These are phyloP conservation scores for Ambrosiella xylebori DNA, from an alignment of 2,329 filamentous ascomycete genomes.

Conservation along the genomic window DNA sequence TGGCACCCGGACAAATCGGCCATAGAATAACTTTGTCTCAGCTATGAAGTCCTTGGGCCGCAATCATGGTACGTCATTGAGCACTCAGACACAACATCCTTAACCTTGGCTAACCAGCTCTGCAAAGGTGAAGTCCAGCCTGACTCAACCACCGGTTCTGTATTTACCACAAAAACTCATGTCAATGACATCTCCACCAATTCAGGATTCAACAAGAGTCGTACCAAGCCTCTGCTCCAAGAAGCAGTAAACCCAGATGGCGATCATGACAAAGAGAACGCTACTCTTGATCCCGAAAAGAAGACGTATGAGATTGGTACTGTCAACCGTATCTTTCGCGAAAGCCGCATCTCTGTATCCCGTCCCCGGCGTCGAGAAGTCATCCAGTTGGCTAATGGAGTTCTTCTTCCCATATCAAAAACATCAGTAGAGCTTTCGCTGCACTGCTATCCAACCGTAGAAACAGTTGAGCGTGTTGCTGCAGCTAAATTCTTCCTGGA, in stretches of 20 bases:
- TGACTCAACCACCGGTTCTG: neutral
- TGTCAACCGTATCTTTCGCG: neutral
- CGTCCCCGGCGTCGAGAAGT: neutral
- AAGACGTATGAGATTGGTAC: neutral
- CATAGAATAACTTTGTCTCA: constrained; percentile 12
- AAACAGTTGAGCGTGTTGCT: constrained; percentile 60
- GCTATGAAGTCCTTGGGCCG: constrained; percentile 13
- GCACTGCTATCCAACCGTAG: constrained; percentile 19
- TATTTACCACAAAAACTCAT: neutral
- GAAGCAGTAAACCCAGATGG: neutral
- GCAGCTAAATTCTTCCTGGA: constrained; percentile 78
- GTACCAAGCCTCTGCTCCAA: neutral
- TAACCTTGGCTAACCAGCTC: neutral
- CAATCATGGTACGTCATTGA: constrained; percentile 4
- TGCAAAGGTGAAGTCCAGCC: neutral
- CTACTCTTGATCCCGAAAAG: neutral
- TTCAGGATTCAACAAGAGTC: neutral
- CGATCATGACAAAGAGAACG: neutral
- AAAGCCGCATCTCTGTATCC: neutral
- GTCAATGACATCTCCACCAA: too few species aligned
- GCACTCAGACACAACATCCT: neutral
- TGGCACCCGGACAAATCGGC: constrained; percentile 4
- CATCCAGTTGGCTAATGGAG: neutral
- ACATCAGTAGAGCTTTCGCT: neutral
- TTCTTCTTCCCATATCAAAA: neutral